Percentiles rank a stretch among this genome's conserved stretches.
Evolutionary conservation across 1,139 yeast genomes (phyloP).

Genomic region (Arxiozyma slooffiae): DNA sequence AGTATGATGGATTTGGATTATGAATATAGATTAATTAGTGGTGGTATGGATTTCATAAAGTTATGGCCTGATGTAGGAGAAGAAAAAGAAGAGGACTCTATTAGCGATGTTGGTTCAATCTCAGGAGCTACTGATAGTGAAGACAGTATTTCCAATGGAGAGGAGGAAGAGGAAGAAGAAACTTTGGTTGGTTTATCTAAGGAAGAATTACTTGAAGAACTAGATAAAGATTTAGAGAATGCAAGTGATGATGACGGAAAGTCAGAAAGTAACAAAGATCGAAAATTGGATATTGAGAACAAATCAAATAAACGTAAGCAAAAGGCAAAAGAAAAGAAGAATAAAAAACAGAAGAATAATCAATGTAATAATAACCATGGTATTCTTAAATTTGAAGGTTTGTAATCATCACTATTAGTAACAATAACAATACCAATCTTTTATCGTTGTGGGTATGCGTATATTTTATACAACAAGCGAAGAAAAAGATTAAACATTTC

Average conservation of each 20-base stretch:
- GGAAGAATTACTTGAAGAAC: slow-evolving; percentile 26
- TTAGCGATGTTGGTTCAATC: not conserved
- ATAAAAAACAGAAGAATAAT: not conserved
- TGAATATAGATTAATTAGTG: slow-evolving; percentile 68
- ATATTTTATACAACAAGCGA: no score
- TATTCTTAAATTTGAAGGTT: slow-evolving; percentile 13
- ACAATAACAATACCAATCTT: not conserved
- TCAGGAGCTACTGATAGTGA: slow-evolving; percentile 1
- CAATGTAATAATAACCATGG: slow-evolving; percentile 8
- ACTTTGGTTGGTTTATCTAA: slow-evolving; percentile 21
- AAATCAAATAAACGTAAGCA: slow-evolving; percentile 2
- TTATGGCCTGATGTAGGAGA: slow-evolving; percentile 47
- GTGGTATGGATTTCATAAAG: slow-evolving; percentile 71
- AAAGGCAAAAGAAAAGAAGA: slow-evolving; percentile 1
- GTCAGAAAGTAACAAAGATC: slow-evolving; percentile 32
- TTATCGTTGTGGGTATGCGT: no score
- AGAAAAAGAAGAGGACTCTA: slow-evolving; percentile 17
- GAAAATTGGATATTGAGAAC: not conserved
- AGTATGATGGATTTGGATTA: slow-evolving; percentile 66
- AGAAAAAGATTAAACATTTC: no score
- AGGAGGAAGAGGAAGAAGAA: slow-evolving; percentile 9
- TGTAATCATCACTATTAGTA: not conserved
- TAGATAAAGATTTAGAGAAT: slow-evolving; percentile 20
- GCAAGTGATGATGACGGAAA: slow-evolving; percentile 16
- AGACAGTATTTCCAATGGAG: slow-evolving; percentile 6